Base-by-base conservation (phyloP, 352 stramenopile species). In the Phytopythium montanum region DNA sequence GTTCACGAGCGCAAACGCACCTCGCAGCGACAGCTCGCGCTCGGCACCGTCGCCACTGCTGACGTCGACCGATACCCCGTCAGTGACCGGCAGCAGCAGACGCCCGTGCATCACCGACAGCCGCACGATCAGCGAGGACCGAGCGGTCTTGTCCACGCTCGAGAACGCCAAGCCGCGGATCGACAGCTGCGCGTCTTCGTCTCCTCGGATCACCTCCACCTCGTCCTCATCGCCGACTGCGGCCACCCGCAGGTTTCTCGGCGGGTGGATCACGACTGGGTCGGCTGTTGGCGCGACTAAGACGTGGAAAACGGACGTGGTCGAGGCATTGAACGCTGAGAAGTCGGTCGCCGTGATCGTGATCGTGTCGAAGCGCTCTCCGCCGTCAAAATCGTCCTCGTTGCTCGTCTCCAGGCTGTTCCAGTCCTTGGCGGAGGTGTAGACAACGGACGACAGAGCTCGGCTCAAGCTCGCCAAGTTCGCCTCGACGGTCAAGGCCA, bases 341-440 rank as follows among this genome's bases (percentile, higher is more conserved):
- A 56, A 64, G 28, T 92, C 80, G 2, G 64, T 73, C 2, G 81
- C 60, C 13, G 48, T 26, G 34, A 92, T 59, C 5, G 62, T 73
- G 49, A 92, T 69, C 3, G 46, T 58, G 57, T 88, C 82, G 36
- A 75, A 90, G 2, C 62, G 70, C 33, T 87, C 74, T 29, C 74
- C 57, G 9, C 5, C 29, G 38, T 39, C 51, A 19, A 45, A 33
- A 1, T n/a, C 7, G 12, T 36, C 52, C 16, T 45, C 51, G 33
- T 70, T 42, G 33, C 44, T 69, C 38, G 61, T 49, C 45, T 72
- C 60, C 38, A 86, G 63, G 25, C 78, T 92, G 66, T 92, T 92
- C 82, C 82, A 92, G 66, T 92, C 45, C 29, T 51, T 61, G 2
- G 67, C 75, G 14, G 82, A 87, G 28, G 71, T 82, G 62, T 81